phyloP scores from a whole-genome alignment of 495 filamentous ascomycete genomes.

The Hapsidospora chrysogenum region DNA sequence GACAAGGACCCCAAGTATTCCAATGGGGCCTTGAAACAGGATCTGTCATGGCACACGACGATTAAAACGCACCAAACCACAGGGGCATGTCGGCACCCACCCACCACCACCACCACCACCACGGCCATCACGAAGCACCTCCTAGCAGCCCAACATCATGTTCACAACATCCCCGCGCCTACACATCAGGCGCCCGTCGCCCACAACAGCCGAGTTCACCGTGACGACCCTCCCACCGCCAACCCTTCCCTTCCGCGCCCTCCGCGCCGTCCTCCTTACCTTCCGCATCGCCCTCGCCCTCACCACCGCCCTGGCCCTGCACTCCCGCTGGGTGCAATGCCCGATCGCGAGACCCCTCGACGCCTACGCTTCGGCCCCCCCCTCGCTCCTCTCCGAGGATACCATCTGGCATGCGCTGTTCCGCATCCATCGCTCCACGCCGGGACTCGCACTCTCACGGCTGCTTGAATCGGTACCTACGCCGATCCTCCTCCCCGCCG shows the following conservation, averaged over 20 bases:
- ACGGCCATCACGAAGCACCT: too few species aligned
- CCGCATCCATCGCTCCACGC: constrained; percentile 8
- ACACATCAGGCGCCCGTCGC: constrained; percentile 55
- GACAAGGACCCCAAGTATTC: too few species aligned
- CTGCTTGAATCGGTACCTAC: constrained; percentile 20
- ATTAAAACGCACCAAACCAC: too few species aligned
- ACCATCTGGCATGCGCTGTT: constrained; percentile 20
- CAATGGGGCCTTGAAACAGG: too few species aligned
- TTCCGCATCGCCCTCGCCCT: constrained; percentile 22
- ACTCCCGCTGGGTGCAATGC: constrained; percentile 12
- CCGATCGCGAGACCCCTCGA: constrained; percentile 2
- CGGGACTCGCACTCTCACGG: constrained; percentile 21
- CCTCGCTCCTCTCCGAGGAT: constrained; percentile 14
- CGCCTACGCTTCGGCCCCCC: constrained; percentile 4
- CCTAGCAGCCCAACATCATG: too few species aligned
- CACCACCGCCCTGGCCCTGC: constrained; percentile 18
- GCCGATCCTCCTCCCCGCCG: constrained; percentile 10
- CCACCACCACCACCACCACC: too few species aligned
- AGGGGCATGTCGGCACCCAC: too few species aligned
- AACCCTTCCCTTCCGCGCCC: constrained; percentile 38
- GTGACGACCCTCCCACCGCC: constrained; percentile 53
- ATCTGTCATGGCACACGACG: too few species aligned
- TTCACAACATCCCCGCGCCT: constrained; percentile 37
- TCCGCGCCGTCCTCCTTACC: constrained; percentile 31
- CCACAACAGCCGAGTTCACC: constrained; percentile 74